Evolutionary conservation across 371 early-diverging fungal genomes (phyloP), one percentile per base, ranked within the genome.

Genomic region (Circinella umbellata): DNA sequence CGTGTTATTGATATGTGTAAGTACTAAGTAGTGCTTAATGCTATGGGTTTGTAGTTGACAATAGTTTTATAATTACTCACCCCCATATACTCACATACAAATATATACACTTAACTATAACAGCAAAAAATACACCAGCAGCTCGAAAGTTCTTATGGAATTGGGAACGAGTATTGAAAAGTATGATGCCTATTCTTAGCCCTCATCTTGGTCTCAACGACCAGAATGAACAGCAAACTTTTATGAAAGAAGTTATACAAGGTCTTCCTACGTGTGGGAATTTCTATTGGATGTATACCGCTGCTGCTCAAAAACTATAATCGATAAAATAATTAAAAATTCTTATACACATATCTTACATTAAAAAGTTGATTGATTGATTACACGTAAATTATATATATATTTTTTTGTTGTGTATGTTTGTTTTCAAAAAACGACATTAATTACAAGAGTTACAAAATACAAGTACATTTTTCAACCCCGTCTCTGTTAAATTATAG

Each of bases 61-160:
- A 27, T 27, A 27, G 27, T 27, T 27, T 27, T 27, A 10, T 49
- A 8, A 0, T 47, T 8, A 27, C 27, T 27, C 27, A 27, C 27
- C 0, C 27, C 27, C 27, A 27, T 27, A 27, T 27, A 27, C 27
- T 27, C 27, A 39, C 27, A 6, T 42, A 42, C 42, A 9, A 42
- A 42, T 42, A 42, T 11, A 42, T 42, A 42, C 42, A 11, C 36
- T 55, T 34, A n/a, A 60, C 14, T 47, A 8, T 38, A 38, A 27
- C 60, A 75, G 71, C 63, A 42, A 66, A 65, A 0, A 51, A 71
- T 14, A 71, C 71, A 9, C 39, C 39, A 49, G 66, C 67, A n/a
- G 62, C 75, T 14, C 68, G 66, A 39, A 75, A 71, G 47, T 75
- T 75, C 27, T 8, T 75, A 14, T 75, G 75, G 75, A 68, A 71